phyloP scores from a whole-genome alignment of 2,329 filamentous ascomycete genomes.

The Pestalotiopsis sp. region DNA sequence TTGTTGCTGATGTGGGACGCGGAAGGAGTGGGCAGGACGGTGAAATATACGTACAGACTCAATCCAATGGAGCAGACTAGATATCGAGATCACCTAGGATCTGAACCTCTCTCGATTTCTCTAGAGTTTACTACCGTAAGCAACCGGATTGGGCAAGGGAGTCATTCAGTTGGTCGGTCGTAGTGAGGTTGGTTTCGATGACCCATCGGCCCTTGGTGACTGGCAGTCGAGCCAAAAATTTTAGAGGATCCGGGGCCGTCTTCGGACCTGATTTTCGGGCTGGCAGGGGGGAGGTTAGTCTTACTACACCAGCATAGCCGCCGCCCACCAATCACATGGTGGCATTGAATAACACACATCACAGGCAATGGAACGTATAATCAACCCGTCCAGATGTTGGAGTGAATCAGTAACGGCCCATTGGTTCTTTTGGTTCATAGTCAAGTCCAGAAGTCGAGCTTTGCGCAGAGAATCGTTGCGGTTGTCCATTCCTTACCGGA shows the following conservation, averaged over 20 bases:
- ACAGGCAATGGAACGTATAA: too few relatives aligned
- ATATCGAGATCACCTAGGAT: neutral
- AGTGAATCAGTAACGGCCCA: too few relatives aligned
- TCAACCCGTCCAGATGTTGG: too few relatives aligned
- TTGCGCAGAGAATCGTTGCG: too few relatives aligned
- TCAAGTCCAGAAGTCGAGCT: too few relatives aligned
- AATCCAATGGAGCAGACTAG: neutral
- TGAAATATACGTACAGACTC: neutral
- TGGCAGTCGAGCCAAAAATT: neutral
- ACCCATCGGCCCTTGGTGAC: neutral
- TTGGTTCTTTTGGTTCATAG: too few relatives aligned
- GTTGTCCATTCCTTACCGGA: too few relatives aligned
- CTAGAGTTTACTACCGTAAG: neutral
- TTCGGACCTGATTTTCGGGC: neutral
- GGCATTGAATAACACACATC: too few relatives aligned
- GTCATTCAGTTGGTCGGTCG: neutral
- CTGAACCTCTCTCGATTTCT: neutral
- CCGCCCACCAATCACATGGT: too few relatives aligned
- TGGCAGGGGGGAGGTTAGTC: too few relatives aligned
- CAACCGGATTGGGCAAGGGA: neutral
- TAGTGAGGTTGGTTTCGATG: neutral
- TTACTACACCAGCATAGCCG: too few relatives aligned
- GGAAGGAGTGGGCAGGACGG: neutral
- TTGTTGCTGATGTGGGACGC: neutral
- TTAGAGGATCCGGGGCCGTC: neutral